Percentiles rank a stretch among this genome's conserved stretches.
Evolutionary conservation across 2,329 filamentous ascomycete species (phyloP).

Genomic region (Colletotrichum sublineola): DNA sequence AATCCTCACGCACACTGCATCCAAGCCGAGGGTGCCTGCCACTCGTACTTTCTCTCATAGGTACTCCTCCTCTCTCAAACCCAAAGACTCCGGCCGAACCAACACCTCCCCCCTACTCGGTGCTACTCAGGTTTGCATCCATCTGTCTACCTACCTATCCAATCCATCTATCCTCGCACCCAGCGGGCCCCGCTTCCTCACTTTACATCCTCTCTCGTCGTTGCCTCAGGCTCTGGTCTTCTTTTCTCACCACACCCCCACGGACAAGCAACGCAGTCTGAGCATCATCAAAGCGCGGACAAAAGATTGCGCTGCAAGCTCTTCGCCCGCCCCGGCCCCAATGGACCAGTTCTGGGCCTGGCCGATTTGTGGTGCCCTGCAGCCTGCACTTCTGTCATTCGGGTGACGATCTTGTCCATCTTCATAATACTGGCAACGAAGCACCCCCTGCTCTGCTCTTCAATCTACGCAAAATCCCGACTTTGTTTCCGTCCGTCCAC

Average conservation of each 20-base stretch:
- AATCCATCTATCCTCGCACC: neutral
- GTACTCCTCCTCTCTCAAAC: neutral
- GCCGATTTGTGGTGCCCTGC: neutral
- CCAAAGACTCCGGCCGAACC: neutral
- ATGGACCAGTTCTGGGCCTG: neutral
- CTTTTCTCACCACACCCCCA: neutral
- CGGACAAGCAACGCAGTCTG: neutral
- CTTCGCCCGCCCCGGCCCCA: too few relatives aligned
- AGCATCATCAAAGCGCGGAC: neutral
- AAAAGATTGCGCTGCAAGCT: neutral
- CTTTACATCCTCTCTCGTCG: neutral
- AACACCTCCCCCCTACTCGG: neutral
- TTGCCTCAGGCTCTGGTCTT: neutral
- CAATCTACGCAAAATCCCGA: constrained; percentile 35
- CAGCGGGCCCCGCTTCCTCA: neutral
- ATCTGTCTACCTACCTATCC: too few relatives aligned
- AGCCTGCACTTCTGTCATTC: constrained; percentile 8
- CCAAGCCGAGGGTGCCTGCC: neutral
- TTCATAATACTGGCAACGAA: constrained; percentile 34
- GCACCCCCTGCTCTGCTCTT: constrained; percentile 22
- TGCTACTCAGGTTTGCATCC: neutral
- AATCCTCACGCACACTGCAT: neutral
- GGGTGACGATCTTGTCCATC: constrained; percentile 34
- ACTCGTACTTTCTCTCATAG: neutral
- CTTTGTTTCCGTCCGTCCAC: neutral